Conservation (phyloP, 108 stramenopile genomes). For the Conticribra weissflogii region DNA sequence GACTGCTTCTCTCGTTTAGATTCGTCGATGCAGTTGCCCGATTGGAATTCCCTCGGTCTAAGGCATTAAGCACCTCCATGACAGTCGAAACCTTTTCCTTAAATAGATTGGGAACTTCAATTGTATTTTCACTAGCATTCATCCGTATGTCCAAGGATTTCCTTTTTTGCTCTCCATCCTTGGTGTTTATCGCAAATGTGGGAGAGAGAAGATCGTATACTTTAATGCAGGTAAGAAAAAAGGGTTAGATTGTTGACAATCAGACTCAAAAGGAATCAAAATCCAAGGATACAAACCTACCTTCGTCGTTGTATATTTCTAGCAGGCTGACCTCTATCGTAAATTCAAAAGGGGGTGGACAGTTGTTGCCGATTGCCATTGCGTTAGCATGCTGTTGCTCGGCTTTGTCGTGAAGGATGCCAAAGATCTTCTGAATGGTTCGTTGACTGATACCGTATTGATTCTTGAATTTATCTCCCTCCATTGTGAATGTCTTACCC, state of each 20-base stretch:
- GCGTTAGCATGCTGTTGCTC: slow-evolving; percentile 59
- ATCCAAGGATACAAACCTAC: slow-evolving; percentile 11
- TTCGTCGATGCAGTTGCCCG: slow-evolving; percentile 94
- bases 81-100: slow-evolving; percentile 82
- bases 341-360: slow-evolving; percentile 54
- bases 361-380: slow-evolving; percentile 27
- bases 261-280: not conserved
- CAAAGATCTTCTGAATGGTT: slow-evolving; percentile 89
- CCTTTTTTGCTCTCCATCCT: slow-evolving; percentile 50
- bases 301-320: slow-evolving; percentile 92
- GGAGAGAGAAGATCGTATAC: slow-evolving; percentile 81
- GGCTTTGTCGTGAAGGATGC: slow-evolving; percentile 71
- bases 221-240: not conserved
- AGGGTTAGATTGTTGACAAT: not conserved
- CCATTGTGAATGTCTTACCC: slow-evolving; percentile 93
- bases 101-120: slow-evolving; percentile 94
- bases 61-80: slow-evolving; percentile 80
- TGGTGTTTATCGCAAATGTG: slow-evolving; percentile 23
- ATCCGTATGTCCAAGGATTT: slow-evolving; percentile 73
- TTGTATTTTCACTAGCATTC: slow-evolving; percentile 71
- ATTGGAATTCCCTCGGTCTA: slow-evolving; percentile 90
- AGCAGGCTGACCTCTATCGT: slow-evolving; percentile 72
- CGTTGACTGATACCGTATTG: slow-evolving; percentile 88
- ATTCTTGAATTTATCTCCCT: slow-evolving; percentile 66
- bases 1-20: slow-evolving; percentile 94